Evolutionary conservation across 805 yeast genomes (phyloP), one percentile per base, ranked within the genome.

Genomic region (Sugiyamaella floridensis): DNA sequence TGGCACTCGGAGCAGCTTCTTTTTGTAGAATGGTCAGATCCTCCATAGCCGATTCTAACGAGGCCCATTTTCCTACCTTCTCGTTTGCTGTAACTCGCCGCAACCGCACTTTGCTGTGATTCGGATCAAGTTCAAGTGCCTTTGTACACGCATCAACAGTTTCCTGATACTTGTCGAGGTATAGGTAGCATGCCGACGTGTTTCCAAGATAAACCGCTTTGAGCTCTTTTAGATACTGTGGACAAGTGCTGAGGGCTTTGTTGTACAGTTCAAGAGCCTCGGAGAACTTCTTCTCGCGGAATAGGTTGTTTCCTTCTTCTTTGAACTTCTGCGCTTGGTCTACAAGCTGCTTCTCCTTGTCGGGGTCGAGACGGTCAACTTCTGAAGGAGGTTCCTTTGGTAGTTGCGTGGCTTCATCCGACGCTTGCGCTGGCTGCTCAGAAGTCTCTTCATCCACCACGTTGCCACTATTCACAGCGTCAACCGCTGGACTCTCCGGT

Each of bases 81-180:
- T 65, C 79, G 57, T 81, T 71, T 1, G 95, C 81, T 8, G 81
- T 76, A 0, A 93, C 93, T 57, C 89, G 76, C 60, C 97, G 76
- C 61, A 85, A 85, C 61, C 84, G 80, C 0, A 86, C 89, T 66
- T 88, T 89, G 34, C 81, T 65, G 62, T 85, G 83, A 14, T 71
- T 65, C 0, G 78, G 74, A 62, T 88, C 86, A 4, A 81, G 62
- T 45, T 75, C 76, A 29, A 89, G 69, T 0, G 95, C 82, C 37
- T 71, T 69, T 37, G 80, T 77, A 63, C 90, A 80, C 62, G 87
- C 89, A 14, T 68, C 71, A 2, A 86, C 78, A 0, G 92, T 86
- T 14, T 54, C 58, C 18, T 58, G 47, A 52, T 57, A 61, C n/a
- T 61, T 45, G 12, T 57, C 58, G 18, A 54, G 55, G 52, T 58